These are phyloP conservation scores for Vaucheria bursata DNA, from an alignment of 352 stramenopile species.

Conservation along the genomic window DNA sequence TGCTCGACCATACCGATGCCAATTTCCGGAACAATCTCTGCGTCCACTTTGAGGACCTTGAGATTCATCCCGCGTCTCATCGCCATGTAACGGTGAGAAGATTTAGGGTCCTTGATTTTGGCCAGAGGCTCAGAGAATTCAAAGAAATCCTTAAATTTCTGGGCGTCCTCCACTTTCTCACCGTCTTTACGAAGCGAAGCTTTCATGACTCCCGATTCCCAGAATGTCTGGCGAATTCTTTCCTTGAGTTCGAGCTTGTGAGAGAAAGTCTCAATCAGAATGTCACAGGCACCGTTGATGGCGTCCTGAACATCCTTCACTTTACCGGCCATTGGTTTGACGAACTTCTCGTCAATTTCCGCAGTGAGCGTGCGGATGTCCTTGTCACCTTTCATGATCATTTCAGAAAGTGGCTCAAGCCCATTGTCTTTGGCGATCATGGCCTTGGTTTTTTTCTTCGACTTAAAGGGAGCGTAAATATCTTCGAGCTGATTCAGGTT, in stretches of 20 bases:
- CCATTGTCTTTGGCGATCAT: background rate
- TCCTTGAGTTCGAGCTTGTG: background rate
- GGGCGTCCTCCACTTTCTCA: background rate
- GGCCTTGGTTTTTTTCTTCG: conserved; percentile 4
- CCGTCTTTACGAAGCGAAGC: background rate
- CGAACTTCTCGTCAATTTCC: background rate
- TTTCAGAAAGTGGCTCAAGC: background rate
- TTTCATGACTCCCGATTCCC: background rate
- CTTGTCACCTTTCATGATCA: background rate
- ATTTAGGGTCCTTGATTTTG: background rate
- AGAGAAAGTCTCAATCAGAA: background rate
- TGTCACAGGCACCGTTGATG: background rate
- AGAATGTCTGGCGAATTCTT: background rate
- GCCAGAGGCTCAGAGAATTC: background rate
- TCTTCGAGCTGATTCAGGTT: background rate
- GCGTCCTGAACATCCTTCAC: background rate
- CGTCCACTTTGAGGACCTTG: background rate
- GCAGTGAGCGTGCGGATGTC: background rate
- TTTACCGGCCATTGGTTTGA: background rate
- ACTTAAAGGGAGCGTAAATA: background rate
- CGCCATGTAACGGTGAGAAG: background rate
- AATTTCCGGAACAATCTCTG: background rate
- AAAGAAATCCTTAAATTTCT: background rate
- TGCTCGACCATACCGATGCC: background rate
- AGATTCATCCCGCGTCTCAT: background rate